These are phyloP conservation scores for Pichia cephalocereana DNA, from an alignment of 805 yeast species.

Conservation along the genomic window DNA sequence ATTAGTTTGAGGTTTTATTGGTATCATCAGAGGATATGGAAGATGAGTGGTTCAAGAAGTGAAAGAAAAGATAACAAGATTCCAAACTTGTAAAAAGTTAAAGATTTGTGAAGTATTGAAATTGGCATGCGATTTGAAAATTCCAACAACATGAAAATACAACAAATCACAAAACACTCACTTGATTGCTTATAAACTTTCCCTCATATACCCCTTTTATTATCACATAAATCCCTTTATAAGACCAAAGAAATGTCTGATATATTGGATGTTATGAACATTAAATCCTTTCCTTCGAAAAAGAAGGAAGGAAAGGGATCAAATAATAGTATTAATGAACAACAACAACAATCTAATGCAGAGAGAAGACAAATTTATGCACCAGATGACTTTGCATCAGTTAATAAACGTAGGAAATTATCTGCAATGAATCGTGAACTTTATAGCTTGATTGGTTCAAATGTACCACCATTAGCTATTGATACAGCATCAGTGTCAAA, in stretches of 20 bases:
- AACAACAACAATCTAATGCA: slow-evolving; percentile 1
- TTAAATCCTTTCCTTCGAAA: slow-evolving; percentile 23
- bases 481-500: slow-evolving; percentile 25
- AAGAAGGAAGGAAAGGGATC: slow-evolving; percentile 18
- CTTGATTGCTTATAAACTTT: too few relatives aligned
- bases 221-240: not conserved
- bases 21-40: not conserved
- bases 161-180: too few relatives aligned
- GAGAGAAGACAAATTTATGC: slow-evolving; percentile 12
- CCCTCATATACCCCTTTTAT: not conserved
- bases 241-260: slow-evolving; percentile 33
- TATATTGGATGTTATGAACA: slow-evolving; percentile 68
- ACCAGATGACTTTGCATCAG: slow-evolving; percentile 15
- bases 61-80: too few relatives aligned
- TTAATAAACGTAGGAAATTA: slow-evolving; percentile 26
- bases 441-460: slow-evolving; percentile 81
- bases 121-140: too few relatives aligned
- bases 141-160: too few relatives aligned
- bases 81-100: too few relatives aligned
- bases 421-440: slow-evolving; percentile 84
- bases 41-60: too few relatives aligned
- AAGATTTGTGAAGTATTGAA: too few relatives aligned
- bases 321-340: slow-evolving; percentile 10
- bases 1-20: slow-evolving; percentile 18
- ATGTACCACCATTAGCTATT: slow-evolving; percentile 77